A percentile compares a stretch with the other conserved stretches of the same genome.
Conservation (phyloP, 805 yeast genomes). For the Huiozyma naganishii region DNA sequence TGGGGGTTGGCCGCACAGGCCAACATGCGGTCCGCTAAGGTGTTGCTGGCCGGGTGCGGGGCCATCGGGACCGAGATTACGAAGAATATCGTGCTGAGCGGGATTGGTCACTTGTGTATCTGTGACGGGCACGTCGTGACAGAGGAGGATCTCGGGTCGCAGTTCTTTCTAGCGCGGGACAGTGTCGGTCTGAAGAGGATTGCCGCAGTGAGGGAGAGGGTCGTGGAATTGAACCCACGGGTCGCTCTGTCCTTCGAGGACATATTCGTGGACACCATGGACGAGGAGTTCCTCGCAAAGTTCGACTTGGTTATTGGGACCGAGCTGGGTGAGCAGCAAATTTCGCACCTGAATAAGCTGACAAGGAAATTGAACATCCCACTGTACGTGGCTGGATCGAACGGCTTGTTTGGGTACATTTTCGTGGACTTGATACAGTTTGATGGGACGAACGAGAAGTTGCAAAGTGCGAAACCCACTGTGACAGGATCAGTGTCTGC, state of each 20-base stretch:
- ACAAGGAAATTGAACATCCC: slow-evolving; percentile 52
- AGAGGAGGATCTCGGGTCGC: slow-evolving; percentile 58
- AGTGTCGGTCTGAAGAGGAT: slow-evolving; percentile 49
- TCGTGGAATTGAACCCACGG: slow-evolving; percentile 70
- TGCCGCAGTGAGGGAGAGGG: slow-evolving; percentile 42
- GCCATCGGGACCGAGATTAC: slow-evolving; percentile 74
- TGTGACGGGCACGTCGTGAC: slow-evolving; percentile 41
- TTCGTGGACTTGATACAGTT: slow-evolving; percentile 70
- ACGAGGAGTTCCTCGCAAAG: slow-evolving; percentile 33
- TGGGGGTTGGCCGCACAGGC: slow-evolving; percentile 96
- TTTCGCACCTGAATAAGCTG: slow-evolving; percentile 39
- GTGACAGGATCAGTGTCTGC: slow-evolving; percentile 38
- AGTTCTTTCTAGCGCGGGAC: slow-evolving; percentile 54
- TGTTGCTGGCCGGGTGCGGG: slow-evolving; percentile 61
- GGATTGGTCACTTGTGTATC: slow-evolving; percentile 69
- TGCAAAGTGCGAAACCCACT: slow-evolving; percentile 34
- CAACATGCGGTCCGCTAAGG: slow-evolving; percentile 56
- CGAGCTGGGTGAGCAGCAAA: slow-evolving; percentile 37
- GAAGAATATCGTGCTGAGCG: slow-evolving; percentile 81
- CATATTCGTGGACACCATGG: slow-evolving; percentile 14
- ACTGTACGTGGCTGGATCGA: slow-evolving; percentile 53
- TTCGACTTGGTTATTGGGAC: slow-evolving; percentile 73
- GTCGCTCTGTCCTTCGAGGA: slow-evolving; percentile 46
- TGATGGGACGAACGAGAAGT: slow-evolving; percentile 41
- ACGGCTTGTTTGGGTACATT: slow-evolving; percentile 77